These are phyloP conservation scores for Saturnispora galanensis DNA, from an alignment of 805 yeast species.

Conservation along the genomic window DNA sequence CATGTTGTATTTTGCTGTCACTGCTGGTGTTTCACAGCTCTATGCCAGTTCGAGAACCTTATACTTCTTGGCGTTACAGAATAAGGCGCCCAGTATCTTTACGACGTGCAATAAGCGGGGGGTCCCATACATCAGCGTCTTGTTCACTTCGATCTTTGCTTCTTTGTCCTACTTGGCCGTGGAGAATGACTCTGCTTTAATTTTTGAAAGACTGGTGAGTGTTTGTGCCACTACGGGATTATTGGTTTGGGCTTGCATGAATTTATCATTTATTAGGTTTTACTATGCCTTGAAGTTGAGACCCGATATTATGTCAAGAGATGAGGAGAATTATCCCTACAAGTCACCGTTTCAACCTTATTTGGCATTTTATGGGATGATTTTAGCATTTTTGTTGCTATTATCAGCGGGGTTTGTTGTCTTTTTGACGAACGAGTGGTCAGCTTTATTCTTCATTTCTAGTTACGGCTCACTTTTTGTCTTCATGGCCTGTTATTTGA, in stretches of 20 bases:
- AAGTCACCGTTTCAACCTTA: constrained; percentile 48
- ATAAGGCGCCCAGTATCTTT: constrained; percentile 54
- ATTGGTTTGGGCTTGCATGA: constrained; percentile 68
- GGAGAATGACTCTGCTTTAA: constrained; percentile 44
- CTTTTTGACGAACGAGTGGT: constrained; percentile 40
- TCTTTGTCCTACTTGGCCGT: constrained; percentile 52
- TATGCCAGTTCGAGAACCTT: constrained; percentile 54
- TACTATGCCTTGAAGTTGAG: constrained; percentile 43
- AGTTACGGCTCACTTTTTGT: constrained; percentile 44
- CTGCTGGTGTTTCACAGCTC: constrained; percentile 48
- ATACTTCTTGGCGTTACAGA: constrained; percentile 43
- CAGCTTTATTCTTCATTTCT: constrained; percentile 39
- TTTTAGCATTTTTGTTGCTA: constrained; percentile 33
- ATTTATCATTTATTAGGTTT: constrained; percentile 44
- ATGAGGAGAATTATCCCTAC: constrained; percentile 47
- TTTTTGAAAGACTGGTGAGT: constrained; percentile 58
- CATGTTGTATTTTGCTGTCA: constrained; percentile 43
- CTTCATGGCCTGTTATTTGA: constrained; percentile 34
- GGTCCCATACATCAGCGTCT: constrained; percentile 63
- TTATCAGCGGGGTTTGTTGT: constrained; percentile 44
- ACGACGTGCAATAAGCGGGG: constrained; percentile 53
- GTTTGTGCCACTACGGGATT: constrained; percentile 68
- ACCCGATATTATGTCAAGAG: constrained; percentile 46
- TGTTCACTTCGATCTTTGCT: constrained; percentile 54
- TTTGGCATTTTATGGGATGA: constrained; percentile 38